Evolutionary conservation across 2,329 filamentous ascomycete genomes (phyloP).

Genomic region (Celoporthe dispersa): DNA sequence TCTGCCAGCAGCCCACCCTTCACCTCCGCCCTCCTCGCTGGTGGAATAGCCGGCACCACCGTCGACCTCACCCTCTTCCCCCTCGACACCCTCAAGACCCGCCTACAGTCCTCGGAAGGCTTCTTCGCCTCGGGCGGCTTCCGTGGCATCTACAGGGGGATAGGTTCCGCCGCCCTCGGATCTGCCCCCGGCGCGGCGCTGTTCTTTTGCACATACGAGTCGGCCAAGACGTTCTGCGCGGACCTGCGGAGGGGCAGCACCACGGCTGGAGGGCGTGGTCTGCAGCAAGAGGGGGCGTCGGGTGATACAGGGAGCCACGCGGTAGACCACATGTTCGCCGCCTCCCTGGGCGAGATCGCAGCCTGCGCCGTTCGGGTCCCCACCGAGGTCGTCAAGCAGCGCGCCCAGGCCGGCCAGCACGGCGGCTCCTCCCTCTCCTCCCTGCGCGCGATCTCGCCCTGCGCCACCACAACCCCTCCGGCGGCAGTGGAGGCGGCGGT

Average conservation of each 20-base stretch:
- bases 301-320: slow-evolving; percentile 26
- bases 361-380: slow-evolving; percentile 92
- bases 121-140: slow-evolving; percentile 88
- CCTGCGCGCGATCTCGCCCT: slow-evolving; percentile 70
- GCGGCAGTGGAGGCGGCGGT: neutral
- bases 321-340: slow-evolving; percentile 78
- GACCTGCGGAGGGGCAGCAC: slow-evolving; percentile 6
- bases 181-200: slow-evolving; percentile 92
- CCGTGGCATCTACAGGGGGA: slow-evolving; percentile 87
- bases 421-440: slow-evolving; percentile 70
- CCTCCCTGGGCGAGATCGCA: slow-evolving; percentile 84
- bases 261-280: neutral
- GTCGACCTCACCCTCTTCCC: slow-evolving; percentile 97
- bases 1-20: slow-evolving; percentile 50
- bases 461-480: slow-evolving; percentile 33
- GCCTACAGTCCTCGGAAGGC: slow-evolving; percentile 80
- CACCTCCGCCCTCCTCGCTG: slow-evolving; percentile 71
- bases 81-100: slow-evolving; percentile 98
- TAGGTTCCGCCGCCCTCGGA: slow-evolving; percentile 87
- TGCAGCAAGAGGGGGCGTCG: neutral
- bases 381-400: slow-evolving; percentile 96
- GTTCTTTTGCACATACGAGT: slow-evolving; percentile 96
- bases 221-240: slow-evolving; percentile 63
- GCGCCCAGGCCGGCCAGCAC: slow-evolving; percentile 86
- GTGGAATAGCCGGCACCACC: slow-evolving; percentile 89